Percentiles rank a stretch among this genome's conserved stretches.
phyloP scores from a whole-genome alignment of 2,329 filamentous ascomycete genomes.

The Amphichorda felina region DNA sequence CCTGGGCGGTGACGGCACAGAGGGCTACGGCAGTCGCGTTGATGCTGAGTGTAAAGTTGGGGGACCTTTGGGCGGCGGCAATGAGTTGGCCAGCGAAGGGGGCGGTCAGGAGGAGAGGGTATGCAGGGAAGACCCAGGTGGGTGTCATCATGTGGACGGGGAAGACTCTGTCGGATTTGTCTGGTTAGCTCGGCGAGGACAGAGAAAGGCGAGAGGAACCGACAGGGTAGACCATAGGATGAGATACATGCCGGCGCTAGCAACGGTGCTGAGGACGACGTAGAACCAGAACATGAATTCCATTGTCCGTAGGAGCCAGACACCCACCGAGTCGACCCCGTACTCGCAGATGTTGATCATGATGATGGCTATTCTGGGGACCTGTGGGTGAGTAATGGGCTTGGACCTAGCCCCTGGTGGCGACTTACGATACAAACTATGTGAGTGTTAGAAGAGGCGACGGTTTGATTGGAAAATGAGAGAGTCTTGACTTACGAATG shows the following conservation, averaged over 20 bases:
- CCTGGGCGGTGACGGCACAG: conserved; percentile 37
- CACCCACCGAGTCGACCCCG: conserved; percentile 47
- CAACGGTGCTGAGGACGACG: conserved; percentile 50
- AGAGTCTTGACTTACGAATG: conserved; percentile 35
- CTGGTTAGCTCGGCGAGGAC: not conserved
- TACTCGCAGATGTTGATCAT: conserved; percentile 72
- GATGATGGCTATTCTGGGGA: conserved; percentile 57
- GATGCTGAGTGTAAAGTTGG: conserved; percentile 13
- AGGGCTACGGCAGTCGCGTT: conserved; percentile 34
- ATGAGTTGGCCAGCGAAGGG: conserved; percentile 56
- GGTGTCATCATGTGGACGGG: conserved; percentile 78
- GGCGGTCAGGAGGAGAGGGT: conserved; percentile 66
- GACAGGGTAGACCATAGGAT: conserved; percentile 54
- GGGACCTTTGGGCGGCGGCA: conserved; percentile 19
- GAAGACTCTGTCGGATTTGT: conserved; percentile 25
- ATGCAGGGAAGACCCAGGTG: conserved; percentile 79
- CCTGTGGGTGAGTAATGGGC: conserved; percentile 30
- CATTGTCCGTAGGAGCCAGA: conserved; percentile 50
- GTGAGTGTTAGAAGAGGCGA: conserved; percentile 4
- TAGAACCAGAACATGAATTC: conserved; percentile 67
- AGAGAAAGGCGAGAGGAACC: conserved; percentile 8
- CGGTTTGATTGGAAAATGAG: not conserved
- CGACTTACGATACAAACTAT: conserved; percentile 31
- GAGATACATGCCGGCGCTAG: conserved; percentile 62
- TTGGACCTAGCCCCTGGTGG: not conserved